Base-by-base conservation (phyloP, 2,329 filamentous ascomycete genomes). In the Polytolypa hystricis region DNA sequence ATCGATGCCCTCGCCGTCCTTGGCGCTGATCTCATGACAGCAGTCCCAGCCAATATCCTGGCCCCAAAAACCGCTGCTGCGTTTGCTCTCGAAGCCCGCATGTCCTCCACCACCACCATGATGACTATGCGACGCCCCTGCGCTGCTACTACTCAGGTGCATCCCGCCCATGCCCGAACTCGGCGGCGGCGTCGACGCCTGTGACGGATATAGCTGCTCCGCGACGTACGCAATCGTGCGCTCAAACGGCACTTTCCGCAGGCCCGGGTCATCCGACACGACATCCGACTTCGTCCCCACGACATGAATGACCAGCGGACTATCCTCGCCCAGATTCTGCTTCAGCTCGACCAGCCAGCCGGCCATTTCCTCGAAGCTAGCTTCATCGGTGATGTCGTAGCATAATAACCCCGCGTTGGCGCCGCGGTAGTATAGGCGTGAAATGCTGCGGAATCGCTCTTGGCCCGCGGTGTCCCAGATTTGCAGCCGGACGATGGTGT, bases 401-500 rank as follows among this genome's bases (percentile, higher is more conserved):
- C 87, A 94, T 31, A 95, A 74, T 42, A 95, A 84, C 52, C 84
- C 91, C 40, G 87, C 87, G 55, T 94, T 89, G 43, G 89, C 89
- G 55, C 87, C 87, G 54, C 89, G 81, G 64, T 98, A 98, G 69
- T 96, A 96, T 37, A 98, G 76, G 39, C 87, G 81, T 7, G 85
- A 93, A 53, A 98, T 96, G 43, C 82, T 87, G 50, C 89, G 78
- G 60, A 96, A 98, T 39, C 89, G 78, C 66, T 98, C 89, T 56
- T 98, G 89, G 42, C 89, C 89, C 39, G 89, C 85, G 21, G 87
- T 95, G 56, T 95, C 87, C 87, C 87, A 95, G 48, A 95, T 93
- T 55, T 95, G 87, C 25, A 95, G 69, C n/a, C 87, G 77, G 23
- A 95, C 85, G 16, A 83, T 71, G 1, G 85, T 91, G 51, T 89